A percentile compares a stretch with the other conserved stretches of the same genome.
These are phyloP conservation scores for Sechiopsis laciniata DNA, from an alignment of 306 rosid species.

Conservation along the genomic window DNA sequence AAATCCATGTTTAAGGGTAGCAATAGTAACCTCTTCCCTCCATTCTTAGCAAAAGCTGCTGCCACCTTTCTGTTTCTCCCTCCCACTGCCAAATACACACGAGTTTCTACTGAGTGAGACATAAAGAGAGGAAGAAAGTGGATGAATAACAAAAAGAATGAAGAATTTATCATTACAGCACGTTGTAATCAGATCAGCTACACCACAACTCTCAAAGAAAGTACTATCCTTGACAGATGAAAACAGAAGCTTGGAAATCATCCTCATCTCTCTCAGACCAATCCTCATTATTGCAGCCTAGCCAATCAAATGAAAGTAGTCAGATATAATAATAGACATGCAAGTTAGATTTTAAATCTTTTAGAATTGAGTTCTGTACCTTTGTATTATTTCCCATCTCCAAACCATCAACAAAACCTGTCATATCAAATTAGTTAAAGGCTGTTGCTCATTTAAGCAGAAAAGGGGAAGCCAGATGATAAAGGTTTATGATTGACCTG, in stretches of 20 bases:
- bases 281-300: slow-evolving; percentile 96
- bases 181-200: slow-evolving; percentile 91
- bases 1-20: slow-evolving; percentile 23
- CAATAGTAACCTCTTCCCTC: slow-evolving; percentile 59
- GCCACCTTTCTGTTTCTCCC: slow-evolving; percentile 96
- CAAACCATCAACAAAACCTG: slow-evolving; percentile 97
- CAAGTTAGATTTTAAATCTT: background rate
- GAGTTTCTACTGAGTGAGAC: slow-evolving; percentile 8
- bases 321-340: slow-evolving; percentile 12
- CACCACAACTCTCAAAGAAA: slow-evolving; percentile 90
- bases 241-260: slow-evolving; percentile 66
- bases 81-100: slow-evolving; percentile 61
- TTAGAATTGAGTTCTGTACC: slow-evolving; percentile 29
- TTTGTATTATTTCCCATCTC: slow-evolving; percentile 94
- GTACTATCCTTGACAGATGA: slow-evolving; percentile 81
- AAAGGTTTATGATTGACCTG: slow-evolving; percentile 48
- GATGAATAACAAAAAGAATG: background rate
- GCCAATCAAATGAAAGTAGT: slow-evolving; percentile 17
- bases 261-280: slow-evolving; percentile 80
- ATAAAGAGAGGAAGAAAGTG: slow-evolving; percentile 4
- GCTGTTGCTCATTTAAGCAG: slow-evolving; percentile 25
- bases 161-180: slow-evolving; percentile 56
- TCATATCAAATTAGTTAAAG: slow-evolving; percentile 24
- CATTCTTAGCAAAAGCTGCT: slow-evolving; percentile 70
- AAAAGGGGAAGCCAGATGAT: slow-evolving; percentile 10